phyloP scores from a whole-genome alignment of 257 asterid species.

The Primulina huaijiensis region DNA sequence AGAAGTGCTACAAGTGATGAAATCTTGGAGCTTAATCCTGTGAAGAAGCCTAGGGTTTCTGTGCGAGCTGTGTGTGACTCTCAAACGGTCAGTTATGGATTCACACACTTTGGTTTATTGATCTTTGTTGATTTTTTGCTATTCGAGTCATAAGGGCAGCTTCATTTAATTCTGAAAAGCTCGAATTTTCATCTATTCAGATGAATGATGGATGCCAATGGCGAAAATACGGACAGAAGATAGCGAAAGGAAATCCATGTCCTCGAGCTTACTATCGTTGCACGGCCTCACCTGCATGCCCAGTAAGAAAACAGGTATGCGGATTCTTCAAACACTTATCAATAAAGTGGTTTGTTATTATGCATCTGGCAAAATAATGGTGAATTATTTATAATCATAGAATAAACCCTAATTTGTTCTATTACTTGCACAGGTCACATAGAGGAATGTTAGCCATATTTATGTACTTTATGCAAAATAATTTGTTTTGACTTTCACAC shows the following conservation, averaged over 20 bases:
- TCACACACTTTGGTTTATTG: not conserved
- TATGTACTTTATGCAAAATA: no score
- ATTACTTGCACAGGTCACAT: no score
- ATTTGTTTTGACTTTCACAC: no score
- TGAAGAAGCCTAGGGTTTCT: slow-evolving; percentile 58
- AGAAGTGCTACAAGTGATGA: slow-evolving; percentile 35
- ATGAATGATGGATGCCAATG: slow-evolving; percentile 65
- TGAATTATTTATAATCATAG: no score
- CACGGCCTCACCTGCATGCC: slow-evolving; percentile 45
- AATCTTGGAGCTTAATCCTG: slow-evolving; percentile 30
- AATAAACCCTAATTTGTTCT: no score
- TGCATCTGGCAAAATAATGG: not conserved
- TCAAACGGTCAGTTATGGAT: slow-evolving; percentile 37
- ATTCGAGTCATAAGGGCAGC: not conserved
- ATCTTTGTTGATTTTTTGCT: not conserved
- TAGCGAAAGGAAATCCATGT: slow-evolving; percentile 55
- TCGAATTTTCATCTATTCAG: slow-evolving; percentile 11
- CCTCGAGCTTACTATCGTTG: slow-evolving; percentile 64
- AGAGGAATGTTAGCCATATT: no score
- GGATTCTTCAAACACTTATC: not conserved
- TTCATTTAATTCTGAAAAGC: not conserved
- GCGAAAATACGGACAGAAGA: slow-evolving; percentile 63
- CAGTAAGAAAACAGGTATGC: slow-evolving; percentile 51
- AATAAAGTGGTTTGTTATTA: not conserved
- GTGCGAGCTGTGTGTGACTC: slow-evolving; percentile 48